Conservation (phyloP, 441 rosid species). For the Euphorbia celastroides region DNA sequence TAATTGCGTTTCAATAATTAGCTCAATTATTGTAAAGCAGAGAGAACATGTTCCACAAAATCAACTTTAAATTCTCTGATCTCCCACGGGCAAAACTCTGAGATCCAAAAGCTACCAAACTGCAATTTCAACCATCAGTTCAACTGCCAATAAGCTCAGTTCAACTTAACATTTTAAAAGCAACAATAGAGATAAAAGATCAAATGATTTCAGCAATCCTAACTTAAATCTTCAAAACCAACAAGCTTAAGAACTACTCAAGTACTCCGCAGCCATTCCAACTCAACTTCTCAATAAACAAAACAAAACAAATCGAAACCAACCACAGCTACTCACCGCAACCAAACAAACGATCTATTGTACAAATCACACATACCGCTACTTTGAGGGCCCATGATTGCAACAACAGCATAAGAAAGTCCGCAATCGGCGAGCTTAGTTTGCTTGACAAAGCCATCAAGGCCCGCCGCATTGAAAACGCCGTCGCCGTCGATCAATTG, state of each 20-base stretch:
- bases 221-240: neutral
- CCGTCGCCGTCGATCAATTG: constrained; percentile 76
- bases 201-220: neutral
- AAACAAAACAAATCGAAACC: neutral
- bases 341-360: neutral
- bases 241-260: neutral
- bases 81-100: neutral
- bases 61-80: neutral
- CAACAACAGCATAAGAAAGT: constrained; percentile 86
- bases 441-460: constrained; percentile 49
- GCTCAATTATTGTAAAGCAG: neutral
- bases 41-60: neutral
- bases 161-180: neutral
- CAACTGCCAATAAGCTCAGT: neutral
- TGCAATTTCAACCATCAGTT: neutral
- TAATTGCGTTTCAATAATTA: neutral
- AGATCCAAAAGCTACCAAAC: neutral
- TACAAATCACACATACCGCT: constrained; percentile 49
- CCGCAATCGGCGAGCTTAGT: constrained; percentile 59
- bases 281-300: neutral
- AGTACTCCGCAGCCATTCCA: neutral
- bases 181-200: neutral
- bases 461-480: constrained; percentile 57
- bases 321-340: neutral
- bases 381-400: constrained; percentile 97